Conservation (phyloP, 2,329 filamentous ascomycete species). For the Sporothrix curviconia region DNA sequence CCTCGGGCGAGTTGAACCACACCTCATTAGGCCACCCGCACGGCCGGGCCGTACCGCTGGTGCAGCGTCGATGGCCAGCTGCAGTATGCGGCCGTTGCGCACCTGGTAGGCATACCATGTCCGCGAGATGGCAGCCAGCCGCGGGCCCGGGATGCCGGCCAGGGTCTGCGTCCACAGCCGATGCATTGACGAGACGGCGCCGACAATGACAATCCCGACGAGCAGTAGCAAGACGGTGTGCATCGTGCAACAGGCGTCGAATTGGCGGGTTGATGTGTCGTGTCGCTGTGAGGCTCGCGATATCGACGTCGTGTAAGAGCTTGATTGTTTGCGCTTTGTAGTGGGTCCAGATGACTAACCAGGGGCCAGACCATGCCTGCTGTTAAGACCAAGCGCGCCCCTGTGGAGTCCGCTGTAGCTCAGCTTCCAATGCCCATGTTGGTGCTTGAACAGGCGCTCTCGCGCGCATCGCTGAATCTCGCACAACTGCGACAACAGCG, state of each 20-base stretch:
- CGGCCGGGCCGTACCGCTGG: conserved; percentile 39
- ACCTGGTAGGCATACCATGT: conserved; percentile 43
- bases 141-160: conserved; percentile 40
- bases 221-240: background rate
- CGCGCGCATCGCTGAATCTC: too few species aligned
- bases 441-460: too few species aligned
- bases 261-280: background rate
- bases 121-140: conserved; percentile 39
- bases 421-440: background rate
- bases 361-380: too few species aligned
- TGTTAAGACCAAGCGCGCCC: too few species aligned
- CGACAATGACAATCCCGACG: background rate
- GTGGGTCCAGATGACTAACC: too few species aligned
- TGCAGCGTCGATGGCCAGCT: conserved; percentile 41
- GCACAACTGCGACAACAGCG: too few species aligned
- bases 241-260: conserved; percentile 1
- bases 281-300: background rate
- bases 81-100: conserved; percentile 36
- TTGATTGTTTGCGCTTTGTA: too few species aligned
- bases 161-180: conserved; percentile 40
- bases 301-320: background rate
- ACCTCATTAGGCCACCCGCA: conserved; percentile 48
- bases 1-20: conserved; percentile 44
- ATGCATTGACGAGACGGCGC: conserved; percentile 24
- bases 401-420: background rate